phyloP scores from a whole-genome alignment of 2,329 filamentous ascomycete genomes.

The Aspergillus pseudonomiae region DNA sequence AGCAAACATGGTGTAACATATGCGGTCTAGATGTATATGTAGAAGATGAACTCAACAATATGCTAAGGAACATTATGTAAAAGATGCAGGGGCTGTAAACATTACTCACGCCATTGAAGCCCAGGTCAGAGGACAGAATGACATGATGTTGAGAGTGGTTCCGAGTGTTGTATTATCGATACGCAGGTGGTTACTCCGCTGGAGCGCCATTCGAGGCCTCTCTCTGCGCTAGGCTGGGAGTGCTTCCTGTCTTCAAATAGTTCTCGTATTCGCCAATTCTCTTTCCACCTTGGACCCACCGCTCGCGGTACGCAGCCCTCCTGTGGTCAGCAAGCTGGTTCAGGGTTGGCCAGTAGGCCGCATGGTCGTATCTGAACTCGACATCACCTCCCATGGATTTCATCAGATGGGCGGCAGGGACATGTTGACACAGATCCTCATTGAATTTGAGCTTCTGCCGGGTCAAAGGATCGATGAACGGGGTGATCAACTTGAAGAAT shows the following conservation, averaged over 20 bases:
- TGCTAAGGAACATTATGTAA: background rate
- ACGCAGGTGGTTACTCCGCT: background rate
- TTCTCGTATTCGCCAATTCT: constrained; percentile 83
- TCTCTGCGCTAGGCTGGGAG: constrained; percentile 40
- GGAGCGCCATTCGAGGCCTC: constrained; percentile 7
- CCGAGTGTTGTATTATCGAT: background rate
- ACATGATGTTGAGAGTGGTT: background rate
- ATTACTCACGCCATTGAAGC: background rate
- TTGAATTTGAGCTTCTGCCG: constrained; percentile 97
- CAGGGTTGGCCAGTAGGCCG: constrained; percentile 84
- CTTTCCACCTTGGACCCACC: constrained; percentile 82
- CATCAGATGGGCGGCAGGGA: constrained; percentile 82
- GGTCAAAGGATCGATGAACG: constrained; percentile 94
- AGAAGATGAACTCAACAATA: background rate
- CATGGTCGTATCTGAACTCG: constrained; percentile 90
- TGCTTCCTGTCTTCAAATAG: constrained; percentile 74
- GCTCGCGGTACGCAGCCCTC: constrained; percentile 62
- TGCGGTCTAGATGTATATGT: background rate
- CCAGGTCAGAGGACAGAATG: background rate
- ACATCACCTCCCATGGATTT: constrained; percentile 76
- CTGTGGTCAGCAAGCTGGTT: constrained; percentile 69
- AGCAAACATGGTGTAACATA: background rate
- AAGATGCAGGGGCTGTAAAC: background rate
- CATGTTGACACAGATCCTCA: constrained; percentile 80
- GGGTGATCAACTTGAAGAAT: constrained; percentile 95